Conservation (phyloP, 78 protist species). For the Dictyostelium intermedium region DNA sequence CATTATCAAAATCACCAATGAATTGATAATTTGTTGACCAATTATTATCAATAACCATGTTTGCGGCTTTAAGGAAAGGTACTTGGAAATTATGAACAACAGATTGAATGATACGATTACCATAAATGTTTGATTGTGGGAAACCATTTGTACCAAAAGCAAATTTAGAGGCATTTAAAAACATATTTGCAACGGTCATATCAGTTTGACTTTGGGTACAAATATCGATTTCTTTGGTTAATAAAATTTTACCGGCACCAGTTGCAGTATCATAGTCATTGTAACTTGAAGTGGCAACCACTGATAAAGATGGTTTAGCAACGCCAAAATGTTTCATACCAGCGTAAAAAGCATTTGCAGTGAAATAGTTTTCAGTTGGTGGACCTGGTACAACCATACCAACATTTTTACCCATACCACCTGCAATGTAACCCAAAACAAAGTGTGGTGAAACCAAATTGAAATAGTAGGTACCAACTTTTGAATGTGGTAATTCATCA, state of each 20-base stretch:
- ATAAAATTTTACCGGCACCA: constrained; percentile 31
- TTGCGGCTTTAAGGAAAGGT: constrained; percentile 2
- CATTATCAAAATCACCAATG: constrained; percentile 23
- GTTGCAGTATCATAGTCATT: constrained; percentile 46
- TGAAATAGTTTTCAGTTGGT: constrained; percentile 41
- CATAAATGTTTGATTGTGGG: constrained; percentile 20
- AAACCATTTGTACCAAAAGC: constrained; percentile 69
- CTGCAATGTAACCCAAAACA: constrained; percentile 51
- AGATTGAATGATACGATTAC: constrained; percentile 19
- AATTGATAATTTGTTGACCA: neutral
- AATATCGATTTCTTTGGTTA: neutral
- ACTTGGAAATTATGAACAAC: constrained; percentile 6
- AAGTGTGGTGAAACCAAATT: constrained; percentile 40
- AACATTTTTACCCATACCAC: neutral
- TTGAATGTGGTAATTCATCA: neutral
- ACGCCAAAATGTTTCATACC: neutral
- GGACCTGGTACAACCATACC: constrained; percentile 78
- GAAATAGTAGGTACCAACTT: constrained; percentile 22
- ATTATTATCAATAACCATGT: neutral
- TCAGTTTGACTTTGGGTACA: constrained; percentile 23
- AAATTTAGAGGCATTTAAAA: neutral
- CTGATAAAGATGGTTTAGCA: neutral
- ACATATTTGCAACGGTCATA: constrained; percentile 6
- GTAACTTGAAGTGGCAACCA: constrained; percentile 43
- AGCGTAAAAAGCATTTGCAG: constrained; percentile 35